Evolutionary conservation across 768 basidiomycete species (phyloP), one percentile per base, ranked within the genome.

Genomic region (Kwoniella europaea): DNA sequence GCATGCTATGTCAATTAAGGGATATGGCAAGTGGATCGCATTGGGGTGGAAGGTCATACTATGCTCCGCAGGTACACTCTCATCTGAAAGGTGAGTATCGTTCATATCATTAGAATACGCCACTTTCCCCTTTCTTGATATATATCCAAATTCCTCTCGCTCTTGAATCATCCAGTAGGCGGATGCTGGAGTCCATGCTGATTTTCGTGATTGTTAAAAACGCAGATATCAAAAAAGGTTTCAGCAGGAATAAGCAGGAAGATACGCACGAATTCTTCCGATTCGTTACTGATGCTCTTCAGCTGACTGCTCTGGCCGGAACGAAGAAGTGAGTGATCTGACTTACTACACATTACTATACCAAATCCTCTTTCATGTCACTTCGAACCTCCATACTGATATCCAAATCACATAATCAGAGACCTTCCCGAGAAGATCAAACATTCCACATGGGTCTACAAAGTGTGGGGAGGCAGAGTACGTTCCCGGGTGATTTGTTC

Each of bases 231-330:
- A 94, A 94, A 16, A 94, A 94, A 82, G 90, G 92, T 77, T 90
- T 98, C 89, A 89, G 90, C 53, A 88, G 85, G 84, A 94, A 93
- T n/a, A 86, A 93, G 75, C 97, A 99, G 82, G 97, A 99, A 81
- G 97, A 99, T 82, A 90, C 97, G 10, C 97, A 99, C 81, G 97
- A 99, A 84, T 98, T 98, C 80, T 89, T 99, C 60, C 90, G 97
- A 42, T 97, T 95, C 83, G 90, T 91, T 20, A 90, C 98, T 41
- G 97, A 99, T 78, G 91, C 90, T 29, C 84, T 98, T 63, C 97
- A 98, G 83, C 91, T 90, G 78, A 88, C 91, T 7, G 92, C 91
- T 80, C 85, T 95, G 67, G 88, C 88, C 58, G 92, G 90, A 18
- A 83, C 88, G 65, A 86, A 90, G 73, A 87, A 89, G 93, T 93